phyloP scores from a whole-genome alignment of 1,139 yeast genomes.

The Geotrichum cucujoidarum region DNA sequence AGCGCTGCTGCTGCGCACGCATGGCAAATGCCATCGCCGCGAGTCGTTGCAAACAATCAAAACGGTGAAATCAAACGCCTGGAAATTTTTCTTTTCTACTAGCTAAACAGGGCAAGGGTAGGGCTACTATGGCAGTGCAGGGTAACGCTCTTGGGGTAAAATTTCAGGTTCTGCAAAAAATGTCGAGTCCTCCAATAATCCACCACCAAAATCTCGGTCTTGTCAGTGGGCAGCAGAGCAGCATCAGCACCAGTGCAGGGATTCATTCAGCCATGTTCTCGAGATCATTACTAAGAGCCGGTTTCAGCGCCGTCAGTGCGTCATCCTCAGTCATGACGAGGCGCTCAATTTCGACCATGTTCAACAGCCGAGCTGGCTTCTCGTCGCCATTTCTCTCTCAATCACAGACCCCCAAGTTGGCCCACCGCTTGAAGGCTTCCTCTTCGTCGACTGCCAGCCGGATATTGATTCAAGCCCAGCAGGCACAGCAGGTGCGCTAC shows the following conservation, averaged over 20 bases:
- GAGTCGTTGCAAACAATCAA: not conserved
- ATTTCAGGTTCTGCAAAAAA: not conserved
- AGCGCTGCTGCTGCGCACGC: not conserved
- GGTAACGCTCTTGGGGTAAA: not conserved
- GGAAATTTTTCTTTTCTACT: no score
- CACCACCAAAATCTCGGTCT: not conserved
- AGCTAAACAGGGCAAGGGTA: not conserved
- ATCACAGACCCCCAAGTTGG: not conserved
- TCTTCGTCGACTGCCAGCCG: not conserved
- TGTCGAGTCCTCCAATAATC: slow-evolving; percentile 5
- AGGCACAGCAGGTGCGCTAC: slow-evolving; percentile 22
- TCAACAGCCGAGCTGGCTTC: not conserved
- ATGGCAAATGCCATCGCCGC: not conserved
- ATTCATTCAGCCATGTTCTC: slow-evolving; percentile 7
- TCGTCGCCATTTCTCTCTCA: slow-evolving; percentile 2
- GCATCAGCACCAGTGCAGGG: no score
- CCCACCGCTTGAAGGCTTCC: no score
- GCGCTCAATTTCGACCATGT: not conserved
- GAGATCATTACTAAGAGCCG: not conserved
- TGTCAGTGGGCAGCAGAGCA: not conserved
- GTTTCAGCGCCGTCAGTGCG: not conserved
- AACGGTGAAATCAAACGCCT: no score
- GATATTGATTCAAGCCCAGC: slow-evolving; percentile 11
- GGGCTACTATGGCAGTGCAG: not conserved
- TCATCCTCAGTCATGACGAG: not conserved